Percentiles rank a stretch among this genome's conserved stretches.
phyloP scores from a whole-genome alignment of 164 flowering plant species.

The Brasenia schreberi region DNA sequence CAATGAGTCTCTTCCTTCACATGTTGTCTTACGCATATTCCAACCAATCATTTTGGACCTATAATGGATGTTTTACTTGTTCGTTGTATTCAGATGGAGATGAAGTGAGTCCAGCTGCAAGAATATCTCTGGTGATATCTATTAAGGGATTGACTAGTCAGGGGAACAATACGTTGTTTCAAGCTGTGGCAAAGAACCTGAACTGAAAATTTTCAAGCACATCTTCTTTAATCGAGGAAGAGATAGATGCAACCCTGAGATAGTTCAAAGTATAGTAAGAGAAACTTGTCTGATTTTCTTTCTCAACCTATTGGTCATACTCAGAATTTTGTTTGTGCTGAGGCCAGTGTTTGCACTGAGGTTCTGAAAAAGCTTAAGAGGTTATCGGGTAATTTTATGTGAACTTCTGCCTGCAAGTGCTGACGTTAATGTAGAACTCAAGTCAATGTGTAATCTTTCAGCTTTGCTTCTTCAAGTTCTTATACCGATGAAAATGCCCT shows the following conservation, averaged over 20 bases:
- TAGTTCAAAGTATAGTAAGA: neutral
- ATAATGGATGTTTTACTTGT: slow-evolving; percentile 9
- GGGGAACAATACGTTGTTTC: slow-evolving; percentile 5
- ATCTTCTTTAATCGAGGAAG: slow-evolving; percentile 6
- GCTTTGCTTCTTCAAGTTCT: slow-evolving; percentile 30
- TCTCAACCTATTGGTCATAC: neutral
- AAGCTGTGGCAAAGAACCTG: slow-evolving; percentile 1
- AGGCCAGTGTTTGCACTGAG: neutral
- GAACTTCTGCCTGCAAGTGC: slow-evolving; percentile 10
- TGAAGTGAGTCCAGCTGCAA: slow-evolving; percentile 1
- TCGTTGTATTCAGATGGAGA: slow-evolving; percentile 3
- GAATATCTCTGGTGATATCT: slow-evolving; percentile 6
- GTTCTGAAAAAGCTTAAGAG: slow-evolving; percentile 1
- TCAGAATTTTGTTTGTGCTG: slow-evolving; percentile 1
- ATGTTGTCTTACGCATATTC: slow-evolving; percentile 5
- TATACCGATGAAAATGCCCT: slow-evolving; percentile 20
- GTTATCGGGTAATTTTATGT: slow-evolving; percentile 3
- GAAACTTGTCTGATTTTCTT: slow-evolving; percentile 1
- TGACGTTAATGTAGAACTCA: slow-evolving; percentile 22
- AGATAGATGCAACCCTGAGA: slow-evolving; percentile 5
- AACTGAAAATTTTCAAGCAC: slow-evolving; percentile 3
- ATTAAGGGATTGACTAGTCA: slow-evolving; percentile 5
- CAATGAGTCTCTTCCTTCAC: slow-evolving; percentile 9
- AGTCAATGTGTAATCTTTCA: slow-evolving; percentile 38
- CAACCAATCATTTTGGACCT: slow-evolving; percentile 3